A percentile compares a stretch with the other conserved stretches of the same genome.
Conservation (phyloP, 768 basidiomycete genomes). For the Pleurotus djamor region DNA sequence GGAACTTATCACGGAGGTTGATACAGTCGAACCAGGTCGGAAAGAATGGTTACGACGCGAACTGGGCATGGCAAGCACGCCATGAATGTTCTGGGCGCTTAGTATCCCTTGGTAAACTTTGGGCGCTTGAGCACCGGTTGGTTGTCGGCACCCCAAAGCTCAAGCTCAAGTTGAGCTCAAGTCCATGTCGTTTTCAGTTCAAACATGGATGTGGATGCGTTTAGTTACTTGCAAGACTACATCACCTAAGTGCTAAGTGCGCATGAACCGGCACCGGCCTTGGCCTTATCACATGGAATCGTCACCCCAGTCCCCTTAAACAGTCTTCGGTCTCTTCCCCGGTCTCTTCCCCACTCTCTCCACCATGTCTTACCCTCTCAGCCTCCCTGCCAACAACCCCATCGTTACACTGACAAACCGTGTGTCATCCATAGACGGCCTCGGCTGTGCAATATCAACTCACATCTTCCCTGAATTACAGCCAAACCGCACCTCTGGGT, state of each 20-base stretch:
- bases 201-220: neutral
- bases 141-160: too few species aligned
- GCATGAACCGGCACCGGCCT: neutral
- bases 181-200: too few species aligned
- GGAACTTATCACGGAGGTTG: constrained; percentile 18
- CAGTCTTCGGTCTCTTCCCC: neutral
- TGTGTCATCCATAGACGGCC: constrained; percentile 21
- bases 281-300: neutral
- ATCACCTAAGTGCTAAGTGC: too few species aligned
- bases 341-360: neutral
- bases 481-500: constrained; percentile 67
- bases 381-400: constrained; percentile 47
- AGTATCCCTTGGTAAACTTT: too few species aligned
- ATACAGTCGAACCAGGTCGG: neutral
- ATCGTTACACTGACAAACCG: constrained; percentile 70
- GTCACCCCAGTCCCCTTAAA: neutral
- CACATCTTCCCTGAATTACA: constrained; percentile 17
- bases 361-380: constrained; percentile 44
- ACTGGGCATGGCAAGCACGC: neutral
- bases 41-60: neutral
- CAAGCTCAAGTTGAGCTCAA: too few species aligned
- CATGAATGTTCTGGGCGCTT: too few species aligned
- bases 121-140: too few species aligned
- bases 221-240: neutral
- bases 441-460: too few species aligned